Conservation (phyloP, 225 moss, liverwort and hornwort genomes). For the Anthoceros angustus region DNA sequence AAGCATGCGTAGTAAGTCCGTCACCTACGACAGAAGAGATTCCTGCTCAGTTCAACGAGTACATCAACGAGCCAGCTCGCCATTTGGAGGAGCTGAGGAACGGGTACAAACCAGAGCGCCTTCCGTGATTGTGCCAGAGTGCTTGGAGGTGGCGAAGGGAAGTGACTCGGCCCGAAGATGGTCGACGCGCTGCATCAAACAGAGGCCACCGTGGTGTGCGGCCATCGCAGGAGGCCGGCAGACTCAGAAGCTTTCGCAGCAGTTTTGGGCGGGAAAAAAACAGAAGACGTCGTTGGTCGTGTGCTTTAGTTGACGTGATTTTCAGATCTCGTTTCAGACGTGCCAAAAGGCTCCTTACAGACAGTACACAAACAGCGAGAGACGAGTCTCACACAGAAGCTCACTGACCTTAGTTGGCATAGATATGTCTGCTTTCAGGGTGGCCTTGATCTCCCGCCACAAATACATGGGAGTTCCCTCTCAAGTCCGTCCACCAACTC, state of each 20-base stretch:
- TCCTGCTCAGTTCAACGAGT: background rate
- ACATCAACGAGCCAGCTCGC: background rate
- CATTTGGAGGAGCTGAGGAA: background rate
- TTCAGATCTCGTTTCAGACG: too few species aligned
- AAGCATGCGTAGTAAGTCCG: constrained; percentile 74
- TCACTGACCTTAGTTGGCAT: too few species aligned
- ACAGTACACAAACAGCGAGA: too few species aligned
- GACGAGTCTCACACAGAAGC: too few species aligned
- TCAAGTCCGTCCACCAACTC: too few species aligned
- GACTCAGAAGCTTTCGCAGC: constrained; percentile 2
- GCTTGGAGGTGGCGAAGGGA: constrained; percentile 74
- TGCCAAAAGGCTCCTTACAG: too few species aligned
- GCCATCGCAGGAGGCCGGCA: constrained; percentile 21
- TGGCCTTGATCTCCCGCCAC: too few species aligned
- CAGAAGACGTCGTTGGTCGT: too few species aligned
- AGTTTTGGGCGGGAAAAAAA: background rate
- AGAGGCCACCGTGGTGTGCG: constrained; percentile 8
- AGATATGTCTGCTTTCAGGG: too few species aligned
- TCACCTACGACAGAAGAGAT: constrained; percentile 33
- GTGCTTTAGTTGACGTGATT: too few species aligned
- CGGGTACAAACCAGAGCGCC: constrained; percentile 39
- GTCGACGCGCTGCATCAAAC: constrained; percentile 51
- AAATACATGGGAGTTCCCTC: too few species aligned
- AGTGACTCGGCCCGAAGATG: constrained; percentile 51
- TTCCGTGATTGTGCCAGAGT: constrained; percentile 47